These are phyloP conservation scores for Cryptococcus sp. DNA, from an alignment of 1,284 basidiomycete species.

Conservation along the genomic window DNA sequence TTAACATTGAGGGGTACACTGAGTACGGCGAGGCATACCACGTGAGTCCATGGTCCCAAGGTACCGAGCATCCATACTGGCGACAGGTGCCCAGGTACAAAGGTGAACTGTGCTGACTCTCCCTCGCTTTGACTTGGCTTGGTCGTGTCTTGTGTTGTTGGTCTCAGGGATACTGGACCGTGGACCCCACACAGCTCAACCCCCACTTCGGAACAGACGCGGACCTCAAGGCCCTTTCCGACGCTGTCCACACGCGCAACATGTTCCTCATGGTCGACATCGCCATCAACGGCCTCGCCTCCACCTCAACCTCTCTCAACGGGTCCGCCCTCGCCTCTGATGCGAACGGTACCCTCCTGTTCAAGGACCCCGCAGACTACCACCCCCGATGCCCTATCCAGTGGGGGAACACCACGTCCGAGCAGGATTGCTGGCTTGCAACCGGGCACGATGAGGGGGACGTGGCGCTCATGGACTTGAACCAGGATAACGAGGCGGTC, in stretches of 20 bases:
- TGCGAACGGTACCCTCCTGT: slow-evolving; percentile 27
- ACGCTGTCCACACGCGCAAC: slow-evolving; percentile 61
- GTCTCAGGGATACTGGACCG: slow-evolving; percentile 45
- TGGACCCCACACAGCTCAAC: slow-evolving; percentile 63
- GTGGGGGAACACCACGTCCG: slow-evolving; percentile 25
- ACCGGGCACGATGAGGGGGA: slow-evolving; percentile 47
- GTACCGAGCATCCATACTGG: too few species aligned
- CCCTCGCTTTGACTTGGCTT: background rate
- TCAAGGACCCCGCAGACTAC: slow-evolving; percentile 30
- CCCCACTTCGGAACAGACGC: slow-evolving; percentile 62
- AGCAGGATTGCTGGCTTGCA: slow-evolving; percentile 59
- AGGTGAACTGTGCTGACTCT: too few species aligned
- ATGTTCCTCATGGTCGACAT: slow-evolving; percentile 77
- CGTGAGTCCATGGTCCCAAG: slow-evolving; percentile 23
- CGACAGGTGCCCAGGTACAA: background rate
- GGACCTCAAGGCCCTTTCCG: slow-evolving; percentile 64
- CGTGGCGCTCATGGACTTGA: slow-evolving; percentile 64
- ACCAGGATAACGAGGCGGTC: slow-evolving; percentile 61
- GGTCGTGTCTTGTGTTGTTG: background rate
- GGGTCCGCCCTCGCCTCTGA: slow-evolving; percentile 18
- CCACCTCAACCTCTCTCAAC: slow-evolving; percentile 35
- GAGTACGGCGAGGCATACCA: slow-evolving; percentile 52
- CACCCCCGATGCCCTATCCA: slow-evolving; percentile 28
- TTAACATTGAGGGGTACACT: slow-evolving; percentile 61
- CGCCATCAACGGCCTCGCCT: slow-evolving; percentile 68